Percentiles rank a stretch among this genome's conserved stretches.
phyloP scores from a whole-genome alignment of 768 basidiomycete species.

The Suillus placidus region DNA sequence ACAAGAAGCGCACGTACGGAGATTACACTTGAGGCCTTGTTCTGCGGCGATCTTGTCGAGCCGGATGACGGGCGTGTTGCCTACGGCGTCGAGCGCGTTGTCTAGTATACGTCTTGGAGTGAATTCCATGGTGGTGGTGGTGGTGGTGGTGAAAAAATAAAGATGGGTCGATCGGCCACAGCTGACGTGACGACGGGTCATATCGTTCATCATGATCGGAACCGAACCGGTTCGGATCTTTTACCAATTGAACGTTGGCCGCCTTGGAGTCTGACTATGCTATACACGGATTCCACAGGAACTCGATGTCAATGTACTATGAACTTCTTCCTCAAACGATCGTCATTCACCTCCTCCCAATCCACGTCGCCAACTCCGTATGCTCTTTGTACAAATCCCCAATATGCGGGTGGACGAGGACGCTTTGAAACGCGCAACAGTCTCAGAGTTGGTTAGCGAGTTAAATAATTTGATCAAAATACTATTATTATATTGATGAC shows the following conservation, averaged over 20 bases:
- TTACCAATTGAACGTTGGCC: slow-evolving; percentile 4
- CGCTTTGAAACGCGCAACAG: slow-evolving; percentile 38
- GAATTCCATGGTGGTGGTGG: slow-evolving; percentile 29
- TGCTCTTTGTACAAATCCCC: slow-evolving; percentile 58
- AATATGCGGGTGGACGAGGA: slow-evolving; percentile 74
- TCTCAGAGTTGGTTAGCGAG: slow-evolving; percentile 12
- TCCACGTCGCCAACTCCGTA: slow-evolving; percentile 66
- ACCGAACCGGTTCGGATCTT: slow-evolving; percentile 19
- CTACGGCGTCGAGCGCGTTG: slow-evolving; percentile 82
- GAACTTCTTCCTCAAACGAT: neutral
- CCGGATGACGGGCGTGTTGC: slow-evolving; percentile 88
- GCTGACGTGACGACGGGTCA: neutral
- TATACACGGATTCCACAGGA: neutral
- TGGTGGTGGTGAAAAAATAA: slow-evolving; percentile 1
- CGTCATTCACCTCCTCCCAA: slow-evolving; percentile 49
- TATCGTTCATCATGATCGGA: slow-evolving; percentile 10
- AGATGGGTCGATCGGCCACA: neutral
- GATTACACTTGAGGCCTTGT: slow-evolving; percentile 84
- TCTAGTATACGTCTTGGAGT: slow-evolving; percentile 58
- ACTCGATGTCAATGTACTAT: too few relatives aligned
- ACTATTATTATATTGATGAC: neutral
- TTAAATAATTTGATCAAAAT: neutral
- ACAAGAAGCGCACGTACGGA: slow-evolving; percentile 58
- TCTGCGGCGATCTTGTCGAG: slow-evolving; percentile 76
- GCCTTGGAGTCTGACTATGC: too few relatives aligned